Percentiles rank a stretch among this genome's conserved stretches.
Evolutionary conservation across 2,329 filamentous ascomycete genomes (phyloP).

Genomic region (Magnaporthiopsis incrustans): DNA sequence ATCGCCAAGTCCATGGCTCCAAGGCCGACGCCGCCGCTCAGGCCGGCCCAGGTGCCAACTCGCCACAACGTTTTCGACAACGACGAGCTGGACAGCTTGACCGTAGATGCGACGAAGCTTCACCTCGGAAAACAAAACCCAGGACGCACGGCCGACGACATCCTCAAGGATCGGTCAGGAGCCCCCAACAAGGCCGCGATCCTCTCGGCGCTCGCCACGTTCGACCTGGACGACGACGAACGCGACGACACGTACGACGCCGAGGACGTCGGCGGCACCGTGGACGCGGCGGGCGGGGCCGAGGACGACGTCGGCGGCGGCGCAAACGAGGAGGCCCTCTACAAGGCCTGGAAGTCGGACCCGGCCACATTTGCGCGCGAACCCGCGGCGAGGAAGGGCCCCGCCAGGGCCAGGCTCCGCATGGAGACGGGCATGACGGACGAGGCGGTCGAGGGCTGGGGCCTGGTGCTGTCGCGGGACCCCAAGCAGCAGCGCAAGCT

Average conservation of each 20-base stretch:
- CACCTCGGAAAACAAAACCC: conserved; percentile 69
- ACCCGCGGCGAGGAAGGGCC: conserved; percentile 57
- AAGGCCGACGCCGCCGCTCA: conserved; percentile 38
- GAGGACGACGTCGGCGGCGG: conserved; percentile 30
- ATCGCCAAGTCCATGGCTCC: conserved; percentile 14
- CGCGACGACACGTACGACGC: conserved; percentile 94
- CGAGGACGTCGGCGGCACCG: conserved; percentile 81
- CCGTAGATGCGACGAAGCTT: conserved; percentile 56
- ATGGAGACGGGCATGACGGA: conserved; percentile 83
- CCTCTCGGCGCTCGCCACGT: conserved; percentile 75
- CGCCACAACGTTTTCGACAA: conserved; percentile 72
- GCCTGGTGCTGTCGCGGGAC: conserved; percentile 71
- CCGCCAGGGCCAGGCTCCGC: conserved; percentile 55
- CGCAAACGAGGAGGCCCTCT: conserved; percentile 63
- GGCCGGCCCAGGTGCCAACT: conserved; percentile 46
- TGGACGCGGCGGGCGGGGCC: conserved; percentile 60
- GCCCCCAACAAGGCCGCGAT: conserved; percentile 78
- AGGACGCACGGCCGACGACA: conserved; percentile 58
- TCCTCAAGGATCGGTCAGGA: conserved; percentile 56
- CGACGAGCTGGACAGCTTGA: conserved; percentile 69
- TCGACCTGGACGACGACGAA: conserved; percentile 93
- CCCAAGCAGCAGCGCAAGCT: conserved; percentile 59
- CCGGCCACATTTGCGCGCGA: conserved; percentile 65
- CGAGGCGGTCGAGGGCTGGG: conserved; percentile 92
- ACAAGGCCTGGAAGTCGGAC: conserved; percentile 59